Evolutionary conservation across 257 asterid genomes (phyloP), one percentile per base, ranked within the genome.

Genomic region (Paraleonurus japonicus): DNA sequence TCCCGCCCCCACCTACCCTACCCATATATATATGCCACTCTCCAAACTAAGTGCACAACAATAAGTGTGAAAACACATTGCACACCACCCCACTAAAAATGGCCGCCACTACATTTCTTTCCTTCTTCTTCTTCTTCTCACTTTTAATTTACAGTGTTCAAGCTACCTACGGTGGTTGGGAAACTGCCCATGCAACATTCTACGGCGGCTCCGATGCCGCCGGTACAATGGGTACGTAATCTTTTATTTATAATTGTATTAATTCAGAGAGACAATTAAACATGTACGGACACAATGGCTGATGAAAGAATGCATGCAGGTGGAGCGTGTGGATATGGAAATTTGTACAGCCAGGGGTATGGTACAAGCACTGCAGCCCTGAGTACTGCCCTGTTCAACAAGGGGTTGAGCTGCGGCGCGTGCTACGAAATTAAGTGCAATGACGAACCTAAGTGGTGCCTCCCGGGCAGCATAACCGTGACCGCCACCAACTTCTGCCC

Each of bases 401-500:
- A 4, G 7, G 89, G 89, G 33, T 71, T 80, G 83, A 84, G 83
- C 59, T 86, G 92, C 69, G 92, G 89, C 15, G 74, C 87, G 12
- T 86, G 92, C 77, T 84, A 71, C 33, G 69, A 86, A 23, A 51
- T 86, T 47, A 81, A 58, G 67, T 86, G 89, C 80, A 51, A 32
- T 4, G 76, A 27, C 61, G 82, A 79, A 39, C 76, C 80, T 0
- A 69, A 75, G 45, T 77, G 75, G 84, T 84, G 89, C 73, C 77
- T 24, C 0, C 64, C 73, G 10, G 83, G 63, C 19, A 67, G 70
- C 59, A 86, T 86, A 12, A 77, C 82, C 43, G 78, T 86, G 61
- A 82, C 92, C 16, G 83, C 90, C 45, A 85, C 92, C 66, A 86
- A 87, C 15, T 84, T 87, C 41, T 87, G 89, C 66, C 92, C 92